These are phyloP conservation scores for Scheffersomyces segobiensis DNA, from an alignment of 1,139 yeast species.

Conservation along the genomic window DNA sequence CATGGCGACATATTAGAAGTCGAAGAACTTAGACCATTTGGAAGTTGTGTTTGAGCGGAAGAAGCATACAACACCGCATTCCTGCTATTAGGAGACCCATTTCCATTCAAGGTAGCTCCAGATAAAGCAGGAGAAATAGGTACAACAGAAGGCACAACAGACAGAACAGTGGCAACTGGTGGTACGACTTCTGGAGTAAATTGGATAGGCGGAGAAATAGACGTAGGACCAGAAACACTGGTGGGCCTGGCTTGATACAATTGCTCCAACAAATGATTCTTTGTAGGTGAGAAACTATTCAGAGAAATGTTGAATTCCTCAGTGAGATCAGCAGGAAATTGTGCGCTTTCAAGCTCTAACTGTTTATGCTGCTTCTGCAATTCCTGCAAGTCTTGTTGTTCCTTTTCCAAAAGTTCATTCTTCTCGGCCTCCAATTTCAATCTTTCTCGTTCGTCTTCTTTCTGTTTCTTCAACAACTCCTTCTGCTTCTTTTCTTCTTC, in stretches of 20 bases:
- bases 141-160: slow-evolving; percentile 3
- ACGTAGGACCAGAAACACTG: slow-evolving; percentile 22
- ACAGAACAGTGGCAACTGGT: slow-evolving; percentile 1
- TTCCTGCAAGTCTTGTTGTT: slow-evolving; percentile 21
- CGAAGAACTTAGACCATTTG: neutral
- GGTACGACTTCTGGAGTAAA: slow-evolving; percentile 2
- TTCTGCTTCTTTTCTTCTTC: slow-evolving; percentile 49
- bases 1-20: slow-evolving; percentile 14
- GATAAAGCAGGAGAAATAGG: slow-evolving; percentile 1
- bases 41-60: neutral
- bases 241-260: slow-evolving; percentile 35
- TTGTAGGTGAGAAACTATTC: slow-evolving; percentile 14
- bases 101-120: neutral
- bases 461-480: slow-evolving; percentile 40
- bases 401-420: slow-evolving; percentile 21
- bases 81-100: neutral
- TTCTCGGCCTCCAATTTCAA: slow-evolving; percentile 23
- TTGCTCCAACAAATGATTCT: slow-evolving; percentile 35
- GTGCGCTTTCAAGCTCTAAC: slow-evolving; percentile 1
- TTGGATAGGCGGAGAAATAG: slow-evolving; percentile 15
- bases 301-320: neutral
- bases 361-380: slow-evolving; percentile 27
- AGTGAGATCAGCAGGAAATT: neutral
- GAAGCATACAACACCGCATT: slow-evolving; percentile 5
- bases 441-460: slow-evolving; percentile 33